Evolutionary conservation across 129 eudicot genomes (phyloP), one percentile per base, ranked within the genome.

Genomic region (Rutidosis leptorrhynchoides): DNA sequence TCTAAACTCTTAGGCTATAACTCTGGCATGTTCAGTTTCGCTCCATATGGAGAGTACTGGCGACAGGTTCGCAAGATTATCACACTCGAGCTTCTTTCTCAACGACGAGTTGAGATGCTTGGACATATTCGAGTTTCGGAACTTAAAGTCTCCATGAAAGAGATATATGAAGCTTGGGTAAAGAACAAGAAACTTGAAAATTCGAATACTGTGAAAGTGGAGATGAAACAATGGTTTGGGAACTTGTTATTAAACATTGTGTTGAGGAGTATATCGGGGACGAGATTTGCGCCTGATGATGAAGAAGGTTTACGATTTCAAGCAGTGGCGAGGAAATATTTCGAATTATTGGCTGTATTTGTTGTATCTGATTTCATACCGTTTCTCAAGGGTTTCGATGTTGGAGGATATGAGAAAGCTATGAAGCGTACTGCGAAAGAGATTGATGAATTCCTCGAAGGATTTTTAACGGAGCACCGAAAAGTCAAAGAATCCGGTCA

Each of bases 41-140:
- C 66, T 29, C 76, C 85, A 0, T 67, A 66, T 16, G 82, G 85
- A 1, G 64, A 46, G 0, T 76, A 71, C 14, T 81, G 79, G 84
- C 63, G 67, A 14, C 51, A 61, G 20, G 24, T 65, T 8, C 75
- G 76, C 52, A 67, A 70, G 57, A 65, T 66, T 6, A 7, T 59
- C 19, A 24, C 24, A 3, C 52, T 3, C 3, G 78, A 80, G 68
- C 40, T 76, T 30, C 45, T 76, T 3, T 65, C 80, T 7, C 48
- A 23, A 24, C 25, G 33, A 10, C 68, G 49, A 27, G 32, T 76
- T 4, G 81, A 53, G 49, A 53, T 22, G 77, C 56, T 71, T 23
- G 52, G 9, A 30, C 48, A 42, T 17, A 17, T 65, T 8, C 40
- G 67, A 17, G 71, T 26, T 15, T 75, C 72, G 0, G 78, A 76